These are phyloP conservation scores for Globisporangium recalcitrans DNA, from an alignment of 352 stramenopile genomes.

Conservation along the genomic window DNA sequence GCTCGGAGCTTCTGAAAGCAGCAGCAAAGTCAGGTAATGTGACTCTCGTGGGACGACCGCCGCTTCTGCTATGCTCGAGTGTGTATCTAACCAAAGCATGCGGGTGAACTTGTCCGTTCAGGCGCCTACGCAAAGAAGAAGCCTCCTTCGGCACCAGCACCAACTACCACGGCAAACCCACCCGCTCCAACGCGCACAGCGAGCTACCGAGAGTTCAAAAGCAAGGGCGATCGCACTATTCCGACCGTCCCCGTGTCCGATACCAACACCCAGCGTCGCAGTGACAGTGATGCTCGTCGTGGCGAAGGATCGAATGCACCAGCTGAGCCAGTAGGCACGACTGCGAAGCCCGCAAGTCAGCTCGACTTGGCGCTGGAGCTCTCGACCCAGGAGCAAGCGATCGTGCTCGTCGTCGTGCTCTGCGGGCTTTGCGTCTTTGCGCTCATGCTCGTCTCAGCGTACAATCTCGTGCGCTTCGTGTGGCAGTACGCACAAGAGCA, in stretches of 20 bases:
- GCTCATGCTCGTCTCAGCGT: constrained; percentile 29
- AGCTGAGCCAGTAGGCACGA: too few species aligned
- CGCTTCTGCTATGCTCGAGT: too few species aligned
- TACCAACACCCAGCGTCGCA: neutral
- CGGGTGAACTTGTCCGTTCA: neutral
- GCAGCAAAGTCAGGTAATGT: neutral
- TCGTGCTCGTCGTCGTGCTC: constrained; percentile 52
- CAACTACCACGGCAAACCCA: neutral
- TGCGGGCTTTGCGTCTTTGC: constrained; percentile 33
- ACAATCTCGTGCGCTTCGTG: constrained; percentile 33
- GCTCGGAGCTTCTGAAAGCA: constrained; percentile 29
- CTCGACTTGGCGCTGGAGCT: constrained; percentile 33
- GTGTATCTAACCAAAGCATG: too few species aligned
- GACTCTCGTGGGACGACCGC: too few species aligned
- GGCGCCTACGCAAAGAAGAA: neutral
- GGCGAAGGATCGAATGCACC: too few species aligned
- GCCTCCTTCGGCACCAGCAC: neutral
- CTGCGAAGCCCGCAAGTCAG: neutral
- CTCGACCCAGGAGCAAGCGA: constrained; percentile 49
- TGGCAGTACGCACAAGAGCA: constrained; percentile 44
- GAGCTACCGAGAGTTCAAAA: constrained; percentile 9
- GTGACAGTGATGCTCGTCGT: neutral
- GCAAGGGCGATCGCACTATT: neutral
- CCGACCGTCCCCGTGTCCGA: neutral
- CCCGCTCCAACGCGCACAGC: neutral